Evolutionary conservation across 306 rosid species (phyloP), one percentile per base, ranked within the genome.

Genomic region (Quercus alba): DNA sequence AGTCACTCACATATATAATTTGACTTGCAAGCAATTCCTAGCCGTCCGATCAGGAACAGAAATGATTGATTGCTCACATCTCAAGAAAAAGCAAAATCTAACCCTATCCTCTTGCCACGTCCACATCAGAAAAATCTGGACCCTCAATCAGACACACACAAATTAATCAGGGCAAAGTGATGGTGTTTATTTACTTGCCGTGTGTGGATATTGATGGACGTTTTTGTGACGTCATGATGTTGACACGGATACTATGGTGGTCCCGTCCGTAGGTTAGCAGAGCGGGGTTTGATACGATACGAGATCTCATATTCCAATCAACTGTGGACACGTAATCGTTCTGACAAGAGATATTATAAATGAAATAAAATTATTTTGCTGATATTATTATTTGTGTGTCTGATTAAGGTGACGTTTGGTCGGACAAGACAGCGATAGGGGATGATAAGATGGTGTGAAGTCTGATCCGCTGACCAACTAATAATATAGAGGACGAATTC

Each of bases 341-440:
- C 26, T 46, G 62, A 10, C 64, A 30, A 56, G 79, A 63, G 84
- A 85, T 88, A 70, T 85, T 80, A 7, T 38, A 7, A 38, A 38
- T 8, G 46, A 38, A 38, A 38, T 38, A 38, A 38, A 38, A 6
- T 1, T 7, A 38, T 8, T 59, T 77, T n/a, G 63, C 28, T 15
- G 72, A 81, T 33, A 33, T 33, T 33, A 80, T 84, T 23, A 84
- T 72, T 87, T 66, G 28, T 55, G 59, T 82, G 87, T 82, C 86
- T 62, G 86, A 76, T 74, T 85, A 84, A 90, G 92, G 91, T 85
- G 89, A 86, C 85, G 84, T 84, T 85, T 82, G 86, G 70, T 78
- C 86, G 70, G 84, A 85, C 78, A 81, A 41, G 89, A 86, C 78
- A 70, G 49, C 9, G 81, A 85, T 59, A 41, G 83, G 33, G 83